phyloP scores from a whole-genome alignment of 768 basidiomycete species.

The Xerocomellus chrysenteron region DNA sequence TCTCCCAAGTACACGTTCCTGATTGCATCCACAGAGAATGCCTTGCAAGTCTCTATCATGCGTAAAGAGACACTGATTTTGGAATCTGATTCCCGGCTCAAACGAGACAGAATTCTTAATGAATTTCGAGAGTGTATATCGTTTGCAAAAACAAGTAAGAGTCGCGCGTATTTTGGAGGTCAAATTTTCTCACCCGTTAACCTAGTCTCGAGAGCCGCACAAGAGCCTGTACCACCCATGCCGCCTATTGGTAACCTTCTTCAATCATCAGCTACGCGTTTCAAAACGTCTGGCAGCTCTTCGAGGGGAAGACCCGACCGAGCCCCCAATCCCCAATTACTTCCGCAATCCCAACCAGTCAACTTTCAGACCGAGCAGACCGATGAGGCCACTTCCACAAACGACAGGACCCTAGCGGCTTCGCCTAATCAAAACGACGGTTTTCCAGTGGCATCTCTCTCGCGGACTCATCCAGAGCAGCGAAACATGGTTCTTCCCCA shows the following conservation, averaged over 20 bases:
- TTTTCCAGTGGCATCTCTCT: slow-evolving; percentile 1
- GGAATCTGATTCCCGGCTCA: slow-evolving; percentile 53
- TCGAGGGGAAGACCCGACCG: slow-evolving; percentile 23
- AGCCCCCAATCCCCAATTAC: slow-evolving; percentile 17
- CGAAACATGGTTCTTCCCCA: not conserved
- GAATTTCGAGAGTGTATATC: slow-evolving; percentile 85
- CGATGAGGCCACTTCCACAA: not conserved
- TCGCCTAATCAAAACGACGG: slow-evolving; percentile 3
- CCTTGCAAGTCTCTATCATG: slow-evolving; percentile 79
- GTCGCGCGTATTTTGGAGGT: not conserved
- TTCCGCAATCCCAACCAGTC: slow-evolving; percentile 2
- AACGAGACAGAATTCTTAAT: slow-evolving; percentile 60
- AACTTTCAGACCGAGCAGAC: not conserved
- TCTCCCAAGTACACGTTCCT: slow-evolving; percentile 7
- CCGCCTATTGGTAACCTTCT: slow-evolving; percentile 44
- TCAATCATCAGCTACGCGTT: slow-evolving; percentile 20
- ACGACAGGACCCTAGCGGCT: not conserved
- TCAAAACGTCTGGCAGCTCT: not conserved
- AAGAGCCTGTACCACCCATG: slow-evolving; percentile 67
- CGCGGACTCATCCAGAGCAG: slow-evolving; percentile 5
- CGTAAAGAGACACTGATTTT: slow-evolving; percentile 80
- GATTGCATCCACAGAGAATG: slow-evolving; percentile 52
- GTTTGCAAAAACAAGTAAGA: slow-evolving; percentile 71
- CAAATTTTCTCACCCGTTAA: slow-evolving; percentile 4
- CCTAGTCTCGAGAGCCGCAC: slow-evolving; percentile 57